Evolutionary conservation across 2,329 filamentous ascomycete species (phyloP), one percentile per base, ranked within the genome.

Genomic region (Monosporascus cannonballus): DNA sequence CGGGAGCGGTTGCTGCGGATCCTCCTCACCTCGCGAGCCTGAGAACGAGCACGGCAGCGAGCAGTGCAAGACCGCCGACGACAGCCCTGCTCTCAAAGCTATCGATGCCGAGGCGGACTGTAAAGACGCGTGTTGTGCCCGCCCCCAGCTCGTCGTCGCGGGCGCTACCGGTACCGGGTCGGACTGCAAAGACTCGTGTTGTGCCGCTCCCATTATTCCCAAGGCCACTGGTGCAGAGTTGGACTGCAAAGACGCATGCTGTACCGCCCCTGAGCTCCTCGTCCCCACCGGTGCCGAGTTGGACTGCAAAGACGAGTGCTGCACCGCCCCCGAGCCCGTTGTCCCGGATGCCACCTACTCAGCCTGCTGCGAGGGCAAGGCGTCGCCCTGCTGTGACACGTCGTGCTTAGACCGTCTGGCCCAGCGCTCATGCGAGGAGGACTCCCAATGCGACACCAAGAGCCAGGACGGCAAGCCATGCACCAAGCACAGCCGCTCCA

Each of bases 301-400:
- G 11, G 38, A 42, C n/a, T 58, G 52, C 51, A 55, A 55, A 46
- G 57, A 59, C 18, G 25, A n/a, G 7, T 59, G 58, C 50, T 59
- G 54, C 24, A 50, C 54, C n/a, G 8, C 30, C 36, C 15, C 42
- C n/a, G 39, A 56, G n/a, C n/a, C 38, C n/a, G 14, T 18, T n/a
- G 42, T n/a, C 42, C 15, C 42, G 5, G 24, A 46, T 17, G 27
- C 50, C 4, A 39, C 30, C n/a, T 20, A 54, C 18, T 47, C 56
- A 4, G 24, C 54, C 46, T 62, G 60, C 50, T 62, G 60, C 25
- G 39, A 59, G 48, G 55, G 57, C 11, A 62, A 61, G 47, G 44
- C 53, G 24, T 55, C 49, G 17, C 58, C 58, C 45, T 78, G 76
- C 64, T 79, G 76, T 58, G 65, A 69, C 39, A 71, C 22, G 27